Base-by-base conservation (phyloP, 2,329 filamentous ascomycete species). In the Xylariomycetidae sp. region DNA sequence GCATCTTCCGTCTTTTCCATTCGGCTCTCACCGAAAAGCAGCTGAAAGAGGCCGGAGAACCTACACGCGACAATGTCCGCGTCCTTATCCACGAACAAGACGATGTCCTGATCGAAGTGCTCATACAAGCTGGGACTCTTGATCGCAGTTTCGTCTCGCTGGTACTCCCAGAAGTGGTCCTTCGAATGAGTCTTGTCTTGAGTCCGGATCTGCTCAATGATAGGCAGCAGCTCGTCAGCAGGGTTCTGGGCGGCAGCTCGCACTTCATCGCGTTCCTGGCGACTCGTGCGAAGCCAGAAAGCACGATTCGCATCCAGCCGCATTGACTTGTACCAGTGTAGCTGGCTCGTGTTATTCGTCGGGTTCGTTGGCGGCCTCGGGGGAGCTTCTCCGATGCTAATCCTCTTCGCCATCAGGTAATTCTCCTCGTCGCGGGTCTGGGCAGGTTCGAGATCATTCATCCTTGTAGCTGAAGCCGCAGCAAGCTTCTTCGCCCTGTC, bases 91-190 rank as follows among this genome's bases (percentile, higher is more conserved):
- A 42, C 12, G 2, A 42, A 17, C 9, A 39, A 14, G 4, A 42
- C 10, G 19, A 42, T 34, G 13, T 42, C 36, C 16, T 34, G 25
- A 10, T 30, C 15, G 10, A 33, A 10, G 16, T 12, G 6, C 9
- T 32, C 14, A 17, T 39, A 42, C 13, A 39, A 31, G 6, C 14
- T 15, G 6, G 14, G n/a, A 12, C 36, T 29, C 19, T 22, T 15
- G 9, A 32, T 26, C 8, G 39, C 36, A 3, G 18, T 13, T 23
- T 31, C 29, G 14, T 39, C 36, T 6, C 36, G 35, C 19, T 34
- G 32, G 15, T 42, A 36, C 4, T n/a, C n/a, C 22, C 28, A 38
- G 32, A 42, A 42, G 18, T 25, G 19, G 15, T 42, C 39, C n/a
- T 26, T 23, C 2, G 32, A 27, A 10, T 23, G 30, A 22, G 24